Base-by-base conservation (phyloP, 1,284 basidiomycete species). In the Waitea zeae region DNA sequence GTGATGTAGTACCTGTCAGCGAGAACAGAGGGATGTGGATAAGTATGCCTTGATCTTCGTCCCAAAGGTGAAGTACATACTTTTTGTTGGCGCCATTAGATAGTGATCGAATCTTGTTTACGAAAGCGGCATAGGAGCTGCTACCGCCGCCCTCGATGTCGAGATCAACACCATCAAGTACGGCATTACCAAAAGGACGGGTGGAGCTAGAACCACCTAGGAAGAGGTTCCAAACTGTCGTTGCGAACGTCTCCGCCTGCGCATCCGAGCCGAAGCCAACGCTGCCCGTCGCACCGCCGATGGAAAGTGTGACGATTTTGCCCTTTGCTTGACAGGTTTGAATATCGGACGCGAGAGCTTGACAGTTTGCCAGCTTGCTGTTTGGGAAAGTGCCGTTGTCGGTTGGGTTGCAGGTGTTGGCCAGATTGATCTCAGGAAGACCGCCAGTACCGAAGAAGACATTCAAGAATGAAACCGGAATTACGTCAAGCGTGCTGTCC, bases 81-180 rank as follows among this genome's bases (percentile, higher is more conserved):
- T 57, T 55, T 50, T 74, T 74, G 47, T 56, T 62, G 7, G 62
- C 61, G 26, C 61, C 58, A 36, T 46, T 56, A 24, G 66, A 51
- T 31, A 69, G 52, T 4, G 67, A 62, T 9, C 67, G 65, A 33
- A 75, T 63, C 38, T 59, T 52, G 37, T 64, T 73, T 14, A 77
- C 61, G 42, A 77, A 77, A 2, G 70, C 59, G 5, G 58, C 57
- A 47, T 74, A 76, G 24, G 62, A 57, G 7, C 12, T 19, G 11
- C 15, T 30, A 7, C 9, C 6, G 11, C 74, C 73, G 24, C 62
- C 61, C 50, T 77, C 73, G 44, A 78, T 74, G 46, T 76, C 73
- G 27, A 77, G 57, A 46, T 77, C 72, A 34, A 78, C 60, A 12
- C 73, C 73, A 46, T 76, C 72, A 4, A 77, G 57, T 38, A 76